Conservation (phyloP, 1,139 yeast species). For the Protomyces lactucae-debilis region DNA sequence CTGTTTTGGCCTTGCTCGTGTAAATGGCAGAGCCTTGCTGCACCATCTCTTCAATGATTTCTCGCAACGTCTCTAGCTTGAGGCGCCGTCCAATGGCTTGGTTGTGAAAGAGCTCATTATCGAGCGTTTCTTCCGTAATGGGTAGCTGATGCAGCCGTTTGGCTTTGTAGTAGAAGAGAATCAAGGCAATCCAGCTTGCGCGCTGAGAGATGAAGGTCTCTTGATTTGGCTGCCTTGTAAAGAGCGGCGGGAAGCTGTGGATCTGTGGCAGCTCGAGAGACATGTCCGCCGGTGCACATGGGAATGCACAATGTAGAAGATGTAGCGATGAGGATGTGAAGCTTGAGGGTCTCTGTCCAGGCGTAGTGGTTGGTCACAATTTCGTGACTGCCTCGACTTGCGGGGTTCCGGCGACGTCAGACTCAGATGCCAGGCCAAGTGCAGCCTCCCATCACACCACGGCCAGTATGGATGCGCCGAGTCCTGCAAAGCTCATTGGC, state of each 20-base stretch:
- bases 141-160: slow-evolving; percentile 52
- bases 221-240: slow-evolving; percentile 80
- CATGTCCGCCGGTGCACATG: not conserved
- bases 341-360: no score
- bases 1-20: slow-evolving; percentile 37
- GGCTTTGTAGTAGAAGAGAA: slow-evolving; percentile 56
- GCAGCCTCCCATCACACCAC: no score
- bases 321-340: no score
- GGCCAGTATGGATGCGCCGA: not conserved
- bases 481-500: slow-evolving; percentile 10
- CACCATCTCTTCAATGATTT: slow-evolving; percentile 57
- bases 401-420: no score
- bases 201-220: slow-evolving; percentile 71
- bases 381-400: no score
- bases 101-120: slow-evolving; percentile 47
- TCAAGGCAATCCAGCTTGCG: slow-evolving; percentile 54
- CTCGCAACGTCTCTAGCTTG: slow-evolving; percentile 52
- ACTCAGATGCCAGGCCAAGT: no score
- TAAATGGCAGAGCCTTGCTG: slow-evolving; percentile 53
- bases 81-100: slow-evolving; percentile 45
- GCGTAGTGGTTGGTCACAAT: no score
- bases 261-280: slow-evolving; percentile 42
- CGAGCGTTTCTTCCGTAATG: slow-evolving; percentile 35
- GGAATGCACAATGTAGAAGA: not conserved
- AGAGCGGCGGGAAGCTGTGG: slow-evolving; percentile 85